These are phyloP conservation scores for Teunomyces cretensis DNA, from an alignment of 805 yeast genomes.

Conservation along the genomic window DNA sequence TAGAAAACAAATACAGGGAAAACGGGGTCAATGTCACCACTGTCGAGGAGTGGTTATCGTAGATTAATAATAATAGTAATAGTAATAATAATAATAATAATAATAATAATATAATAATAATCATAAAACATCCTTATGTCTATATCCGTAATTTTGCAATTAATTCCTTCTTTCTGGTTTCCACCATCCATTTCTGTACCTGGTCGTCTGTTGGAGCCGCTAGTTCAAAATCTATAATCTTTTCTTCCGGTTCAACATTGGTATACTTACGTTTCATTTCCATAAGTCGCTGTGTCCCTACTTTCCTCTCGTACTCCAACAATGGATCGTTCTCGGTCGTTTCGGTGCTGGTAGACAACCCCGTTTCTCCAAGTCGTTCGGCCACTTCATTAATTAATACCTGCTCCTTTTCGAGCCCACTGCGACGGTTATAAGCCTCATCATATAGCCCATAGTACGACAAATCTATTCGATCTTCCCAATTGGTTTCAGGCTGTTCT, in stretches of 20 bases:
- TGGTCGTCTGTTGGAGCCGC: slow-evolving; percentile 35
- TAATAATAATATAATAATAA: neutral
- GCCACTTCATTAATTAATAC: slow-evolving; percentile 12
- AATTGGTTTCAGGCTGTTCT: slow-evolving; percentile 9
- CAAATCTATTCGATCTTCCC: slow-evolving; percentile 21
- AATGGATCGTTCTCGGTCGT: slow-evolving; percentile 16
- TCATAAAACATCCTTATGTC: neutral
- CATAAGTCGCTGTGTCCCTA: slow-evolving; percentile 19
- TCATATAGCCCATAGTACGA: slow-evolving; percentile 47
- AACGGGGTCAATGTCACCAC: slow-evolving; percentile 31
- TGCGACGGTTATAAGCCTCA: slow-evolving; percentile 13
- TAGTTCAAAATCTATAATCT: slow-evolving; percentile 20
- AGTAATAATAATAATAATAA: no score
- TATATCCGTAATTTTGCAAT: slow-evolving; percentile 29
- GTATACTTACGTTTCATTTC: slow-evolving; percentile 6
- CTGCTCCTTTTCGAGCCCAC: slow-evolving; percentile 1
- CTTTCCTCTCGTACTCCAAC: slow-evolving; percentile 26
- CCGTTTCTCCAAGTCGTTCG: slow-evolving; percentile 11
- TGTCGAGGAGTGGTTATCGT: neutral
- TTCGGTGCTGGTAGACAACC: neutral
- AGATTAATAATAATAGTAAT: no score
- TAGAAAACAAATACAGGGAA: slow-evolving; percentile 30
- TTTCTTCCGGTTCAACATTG: slow-evolving; percentile 6
- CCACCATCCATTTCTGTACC: slow-evolving; percentile 48
- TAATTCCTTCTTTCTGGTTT: slow-evolving; percentile 43